A percentile compares a stretch with the other conserved stretches of the same genome.
These are phyloP conservation scores for Liriodendron chinense DNA, from an alignment of 164 flowering plant species.

Conservation along the genomic window DNA sequence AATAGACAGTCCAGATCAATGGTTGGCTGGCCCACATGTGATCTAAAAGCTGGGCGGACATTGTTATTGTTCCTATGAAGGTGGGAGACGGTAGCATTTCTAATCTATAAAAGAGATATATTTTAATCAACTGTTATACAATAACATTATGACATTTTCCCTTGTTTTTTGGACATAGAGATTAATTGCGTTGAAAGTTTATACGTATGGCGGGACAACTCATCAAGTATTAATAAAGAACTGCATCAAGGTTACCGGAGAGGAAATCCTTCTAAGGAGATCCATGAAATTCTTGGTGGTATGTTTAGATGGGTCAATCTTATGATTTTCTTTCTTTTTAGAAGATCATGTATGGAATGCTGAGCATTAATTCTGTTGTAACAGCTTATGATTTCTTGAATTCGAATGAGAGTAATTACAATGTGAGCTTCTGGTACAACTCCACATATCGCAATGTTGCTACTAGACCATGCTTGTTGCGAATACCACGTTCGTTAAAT, in stretches of 20 bases:
- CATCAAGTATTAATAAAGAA: slow-evolving; percentile 1
- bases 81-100: too few relatives aligned
- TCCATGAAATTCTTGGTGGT: slow-evolving; percentile 5
- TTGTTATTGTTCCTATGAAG: too few relatives aligned
- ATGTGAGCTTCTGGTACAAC: slow-evolving; percentile 72
- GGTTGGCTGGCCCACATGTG: too few relatives aligned
- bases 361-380: not conserved
- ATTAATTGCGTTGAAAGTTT: not conserved
- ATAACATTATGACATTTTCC: not conserved
- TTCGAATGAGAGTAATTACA: slow-evolving; percentile 46
- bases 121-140: not conserved
- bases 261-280: not conserved
- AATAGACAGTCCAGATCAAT: too few relatives aligned
- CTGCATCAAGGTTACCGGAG: not conserved
- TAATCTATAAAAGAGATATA: too few relatives aligned
- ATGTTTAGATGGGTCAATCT: not conserved
- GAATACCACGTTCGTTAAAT: slow-evolving; percentile 66
- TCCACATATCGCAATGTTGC: slow-evolving; percentile 32
- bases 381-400: slow-evolving; percentile 83
- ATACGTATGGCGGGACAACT: slow-evolving; percentile 1
- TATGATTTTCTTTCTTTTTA: not conserved
- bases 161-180: not conserved
- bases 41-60: too few relatives aligned
- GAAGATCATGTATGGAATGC: not conserved
- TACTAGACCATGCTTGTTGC: slow-evolving; percentile 28